Evolutionary conservation across 805 yeast genomes (phyloP), one percentile per base, ranked within the genome.

Genomic region (Candida montana): DNA sequence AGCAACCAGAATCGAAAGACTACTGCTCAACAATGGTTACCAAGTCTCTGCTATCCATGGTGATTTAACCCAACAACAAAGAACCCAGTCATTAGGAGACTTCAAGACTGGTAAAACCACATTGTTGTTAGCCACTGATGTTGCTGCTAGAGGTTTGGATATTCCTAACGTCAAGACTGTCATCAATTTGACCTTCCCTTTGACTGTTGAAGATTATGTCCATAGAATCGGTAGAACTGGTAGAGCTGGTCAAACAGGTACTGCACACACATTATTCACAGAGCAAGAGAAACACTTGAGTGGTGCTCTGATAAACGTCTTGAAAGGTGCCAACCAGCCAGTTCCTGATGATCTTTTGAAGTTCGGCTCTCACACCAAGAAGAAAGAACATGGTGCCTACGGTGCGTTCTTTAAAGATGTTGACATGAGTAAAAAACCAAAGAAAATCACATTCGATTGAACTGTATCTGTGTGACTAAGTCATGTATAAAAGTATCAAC

Each of bases 171-270:
- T 93, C 47, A 91, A 90, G 64, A 85, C 88, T 16, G 98, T 91
- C 31, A 88, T 91, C 62, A 91, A 91, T 63, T 73, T 91, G 62
- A 90, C 97, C 7, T 91, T 91, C 80, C 99, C 99, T 35, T 74
- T 90, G 55, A 90, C 97, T 1, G 93, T 87, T 10, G 98, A 91
- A 65, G 97, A 91, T 66, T 91, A 91, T 58, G 97, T 91, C 29
- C 98, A 91, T 63, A 79, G 98, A 67, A 91, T 91, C 53, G 98
- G 98, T 48, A 84, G 98, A 73, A 91, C 98, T 8, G 98, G 97
- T 47, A 81, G 98, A 68, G 99, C 98, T 13, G 98, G 98, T 31
- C 86, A 83, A 64, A 74, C 89, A 1, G 99, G 99, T 59, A 78
- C 80, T 49, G 95, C 99, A 13, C 95, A 90, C 61, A 91, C 99